Percentiles rank a stretch among this genome's conserved stretches.
phyloP scores from a whole-genome alignment of 768 basidiomycete species.

The Paxillus rubicundulus region DNA sequence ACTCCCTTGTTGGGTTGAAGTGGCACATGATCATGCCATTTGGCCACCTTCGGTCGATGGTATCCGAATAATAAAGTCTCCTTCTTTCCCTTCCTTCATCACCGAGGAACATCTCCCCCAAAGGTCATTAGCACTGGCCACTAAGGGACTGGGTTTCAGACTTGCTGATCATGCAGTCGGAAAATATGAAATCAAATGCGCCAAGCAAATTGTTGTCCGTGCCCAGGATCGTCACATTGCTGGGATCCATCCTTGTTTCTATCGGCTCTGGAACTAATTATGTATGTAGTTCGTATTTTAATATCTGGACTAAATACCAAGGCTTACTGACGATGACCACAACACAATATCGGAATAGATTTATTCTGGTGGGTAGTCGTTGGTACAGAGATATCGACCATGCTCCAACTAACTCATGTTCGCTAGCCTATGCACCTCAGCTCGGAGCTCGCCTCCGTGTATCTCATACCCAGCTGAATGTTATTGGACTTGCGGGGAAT shows the following conservation, averaged over 20 bases:
- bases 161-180: constrained; percentile 5
- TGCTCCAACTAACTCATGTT: neutral
- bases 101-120: neutral
- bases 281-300: constrained; percentile 40
- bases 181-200: constrained; percentile 10
- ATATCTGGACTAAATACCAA: neutral
- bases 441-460: constrained; percentile 73
- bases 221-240: constrained; percentile 46
- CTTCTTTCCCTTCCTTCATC: neutral
- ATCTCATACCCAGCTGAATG: constrained; percentile 77
- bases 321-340: neutral
- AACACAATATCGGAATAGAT: constrained; percentile 12
- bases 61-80: neutral
- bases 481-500: constrained; percentile 80
- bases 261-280: constrained; percentile 73
- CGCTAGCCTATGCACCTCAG: constrained; percentile 80
- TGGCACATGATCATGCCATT: neutral
- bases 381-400: neutral
- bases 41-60: neutral
- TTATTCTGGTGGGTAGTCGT: constrained; percentile 26
- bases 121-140: neutral
- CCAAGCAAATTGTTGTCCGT: constrained; percentile 35
- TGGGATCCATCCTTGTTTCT: constrained; percentile 58
- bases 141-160: neutral
- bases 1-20: neutral